phyloP scores from a whole-genome alignment of 1,284 basidiomycete species.

The Rhizoctonia solani region DNA sequence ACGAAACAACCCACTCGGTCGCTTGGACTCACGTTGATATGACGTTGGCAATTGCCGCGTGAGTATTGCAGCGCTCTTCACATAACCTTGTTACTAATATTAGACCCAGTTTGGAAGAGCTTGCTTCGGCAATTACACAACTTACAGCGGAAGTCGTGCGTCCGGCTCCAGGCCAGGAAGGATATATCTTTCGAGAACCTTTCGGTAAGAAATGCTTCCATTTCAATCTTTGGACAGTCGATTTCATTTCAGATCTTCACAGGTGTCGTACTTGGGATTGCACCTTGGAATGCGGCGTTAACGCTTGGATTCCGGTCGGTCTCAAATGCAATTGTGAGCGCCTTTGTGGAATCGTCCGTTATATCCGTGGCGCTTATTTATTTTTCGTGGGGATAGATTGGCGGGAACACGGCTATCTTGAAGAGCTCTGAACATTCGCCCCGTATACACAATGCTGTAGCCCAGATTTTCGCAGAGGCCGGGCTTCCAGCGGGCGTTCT shows the following conservation, averaged over 20 bases:
- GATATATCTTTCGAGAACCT: slow-evolving; percentile 42
- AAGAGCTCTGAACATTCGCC: slow-evolving; percentile 42
- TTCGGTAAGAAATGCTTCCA: slow-evolving; percentile 35
- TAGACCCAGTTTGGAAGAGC: slow-evolving; percentile 40
- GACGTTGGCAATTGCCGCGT: slow-evolving; percentile 38
- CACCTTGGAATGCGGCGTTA: slow-evolving; percentile 45
- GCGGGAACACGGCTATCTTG: slow-evolving; percentile 48
- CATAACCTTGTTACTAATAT: background rate
- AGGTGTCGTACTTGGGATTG: slow-evolving; percentile 40
- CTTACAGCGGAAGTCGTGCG: slow-evolving; percentile 41
- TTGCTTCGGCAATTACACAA: slow-evolving; percentile 39
- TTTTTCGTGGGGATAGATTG: slow-evolving; percentile 43
- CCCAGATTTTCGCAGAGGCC: slow-evolving; percentile 44
- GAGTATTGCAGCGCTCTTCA: background rate
- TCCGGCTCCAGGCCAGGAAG: slow-evolving; percentile 29
- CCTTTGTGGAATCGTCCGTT: background rate
- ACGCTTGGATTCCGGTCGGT: slow-evolving; percentile 43
- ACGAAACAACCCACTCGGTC: slow-evolving; percentile 40
- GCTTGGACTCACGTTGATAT: slow-evolving; percentile 40
- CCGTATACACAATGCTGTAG: slow-evolving; percentile 23
- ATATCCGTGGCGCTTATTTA: background rate
- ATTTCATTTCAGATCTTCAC: background rate
- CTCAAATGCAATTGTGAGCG: slow-evolving; percentile 45
- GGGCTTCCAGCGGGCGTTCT: slow-evolving; percentile 51
- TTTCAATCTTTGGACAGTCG: background rate